Conservation (phyloP, 179 eudicot species). For the Beta corolliflora region DNA sequence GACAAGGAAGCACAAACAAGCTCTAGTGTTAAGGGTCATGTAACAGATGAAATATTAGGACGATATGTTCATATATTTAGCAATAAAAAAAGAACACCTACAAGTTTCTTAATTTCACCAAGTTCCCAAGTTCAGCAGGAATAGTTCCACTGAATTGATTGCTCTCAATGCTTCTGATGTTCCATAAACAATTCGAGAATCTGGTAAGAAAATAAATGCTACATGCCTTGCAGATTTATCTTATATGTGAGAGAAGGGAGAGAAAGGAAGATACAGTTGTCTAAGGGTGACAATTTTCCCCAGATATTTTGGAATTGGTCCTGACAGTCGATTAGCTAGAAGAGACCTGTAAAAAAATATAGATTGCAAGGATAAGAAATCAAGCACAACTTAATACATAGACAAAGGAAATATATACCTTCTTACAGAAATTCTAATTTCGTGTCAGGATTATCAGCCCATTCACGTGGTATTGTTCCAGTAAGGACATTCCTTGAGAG, state of each 20-base stretch:
- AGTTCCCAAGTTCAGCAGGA: constrained; percentile 53
- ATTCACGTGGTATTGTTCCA: not conserved
- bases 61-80: too few species aligned
- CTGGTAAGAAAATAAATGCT: not conserved
- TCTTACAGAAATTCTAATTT: not conserved
- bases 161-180: constrained; percentile 49
- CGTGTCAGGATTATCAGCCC: not conserved
- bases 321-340: constrained; percentile 46
- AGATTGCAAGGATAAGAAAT: not conserved
- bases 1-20: not conserved
- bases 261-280: constrained; percentile 32
- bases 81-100: not conserved
- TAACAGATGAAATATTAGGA: not conserved
- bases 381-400: constrained; percentile 25
- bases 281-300: constrained; percentile 43
- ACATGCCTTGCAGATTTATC: not conserved
- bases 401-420: constrained; percentile 17
- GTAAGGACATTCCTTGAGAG: not conserved
- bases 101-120: constrained; percentile 38
- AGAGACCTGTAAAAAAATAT: constrained; percentile 36
- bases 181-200: not conserved
- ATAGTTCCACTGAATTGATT: constrained; percentile 48
- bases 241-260: not conserved
- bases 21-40: not conserved
- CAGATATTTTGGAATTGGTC: constrained; percentile 48